Evolutionary conservation across 768 basidiomycete genomes (phyloP), one percentile per base, ranked within the genome.

Genomic region (Nidula microcarpa): DNA sequence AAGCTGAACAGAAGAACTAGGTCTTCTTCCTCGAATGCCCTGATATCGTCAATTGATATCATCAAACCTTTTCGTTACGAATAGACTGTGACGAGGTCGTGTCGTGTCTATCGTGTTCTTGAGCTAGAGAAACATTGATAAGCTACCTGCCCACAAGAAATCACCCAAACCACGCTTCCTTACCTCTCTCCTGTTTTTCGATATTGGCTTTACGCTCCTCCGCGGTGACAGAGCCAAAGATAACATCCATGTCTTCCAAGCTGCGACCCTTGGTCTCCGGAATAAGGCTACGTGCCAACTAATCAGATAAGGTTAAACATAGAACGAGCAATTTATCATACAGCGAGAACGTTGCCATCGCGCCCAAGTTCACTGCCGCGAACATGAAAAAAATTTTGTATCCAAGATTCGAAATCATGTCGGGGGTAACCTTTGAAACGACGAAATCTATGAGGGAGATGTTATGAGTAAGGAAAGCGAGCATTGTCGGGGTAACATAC

Each of bases 361-460:
- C 89, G 34, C 72, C 80, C 36, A 90, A 73, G 68, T 91, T 89
- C 67, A 91, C 79, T 17, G 87, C 73, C 1, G 74, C 89, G 62
- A 90, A 91, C 78, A 89, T 81, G 60, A 91, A 67, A 73, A 90
- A 91, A 50, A 90, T 72, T 68, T 90, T 89, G 68, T 79, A 91
- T 0, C 85, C 85, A 5, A 91, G 69, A 51, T 75, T 68, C 0
- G 80, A 76, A 33, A 79, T 79, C 57, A 91, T 72, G 18, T 75
- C 74, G 2, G 85, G 89, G 8, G 88, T 89, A 41, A 83, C 76
- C 68, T 88, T 89, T 3, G 86, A 75, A 16, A 91, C 76, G 50
- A 85, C 81, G 56, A 89, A 90, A 66, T 87, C 86, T 87, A 53
- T 11, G 17, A 4, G 17, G 18, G 17, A 23, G 44, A 45, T 8